Conservation (phyloP, 179 eudicot genomes). For the Gypsophila paniculata region DNA sequence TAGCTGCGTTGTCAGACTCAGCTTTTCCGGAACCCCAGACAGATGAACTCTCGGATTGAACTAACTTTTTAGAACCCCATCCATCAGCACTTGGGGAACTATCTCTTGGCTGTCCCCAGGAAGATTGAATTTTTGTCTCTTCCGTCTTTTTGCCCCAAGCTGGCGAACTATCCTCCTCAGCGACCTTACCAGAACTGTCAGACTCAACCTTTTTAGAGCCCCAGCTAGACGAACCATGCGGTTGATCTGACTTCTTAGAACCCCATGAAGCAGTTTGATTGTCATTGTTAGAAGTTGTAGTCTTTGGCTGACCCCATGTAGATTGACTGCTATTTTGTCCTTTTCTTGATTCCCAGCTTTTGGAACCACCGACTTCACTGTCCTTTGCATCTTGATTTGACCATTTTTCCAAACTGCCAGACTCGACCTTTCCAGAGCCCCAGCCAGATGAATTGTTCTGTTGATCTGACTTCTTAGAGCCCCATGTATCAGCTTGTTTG, state of each 20-base stretch:
- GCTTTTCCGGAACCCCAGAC: conserved; percentile 22
- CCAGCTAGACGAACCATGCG: conserved; percentile 16
- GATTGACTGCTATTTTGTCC: conserved; percentile 1
- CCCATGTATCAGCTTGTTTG: conserved; percentile 19
- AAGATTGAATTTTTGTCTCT: conserved; percentile 20
- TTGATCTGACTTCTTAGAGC: conserved; percentile 12
- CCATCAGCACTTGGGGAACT: conserved; percentile 16
- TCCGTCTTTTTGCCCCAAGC: conserved; percentile 28
- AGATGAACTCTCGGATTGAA: conserved; percentile 13
- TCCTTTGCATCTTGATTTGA: background rate
- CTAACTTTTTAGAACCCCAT: conserved; percentile 22
- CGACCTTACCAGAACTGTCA: conserved; percentile 14
- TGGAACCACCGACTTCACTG: background rate
- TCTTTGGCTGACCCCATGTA: conserved; percentile 18
- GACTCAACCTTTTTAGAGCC: conserved; percentile 18
- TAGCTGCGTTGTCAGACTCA: conserved; percentile 15
- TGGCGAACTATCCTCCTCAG: background rate
- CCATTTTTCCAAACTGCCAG: conserved; percentile 14
- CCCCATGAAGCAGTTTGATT: conserved; percentile 19
- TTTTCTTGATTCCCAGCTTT: background rate
- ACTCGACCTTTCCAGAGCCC: conserved; percentile 13
- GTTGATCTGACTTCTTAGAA: conserved; percentile 13
- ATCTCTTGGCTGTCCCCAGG: conserved; percentile 46
- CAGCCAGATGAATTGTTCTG: conserved; percentile 13
- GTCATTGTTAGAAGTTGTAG: conserved; percentile 10